Percentiles rank a stretch among this genome's conserved stretches.
Evolutionary conservation across 2,329 filamentous ascomycete species (phyloP).

Genomic region (Neopestalotiopsis sp.): DNA sequence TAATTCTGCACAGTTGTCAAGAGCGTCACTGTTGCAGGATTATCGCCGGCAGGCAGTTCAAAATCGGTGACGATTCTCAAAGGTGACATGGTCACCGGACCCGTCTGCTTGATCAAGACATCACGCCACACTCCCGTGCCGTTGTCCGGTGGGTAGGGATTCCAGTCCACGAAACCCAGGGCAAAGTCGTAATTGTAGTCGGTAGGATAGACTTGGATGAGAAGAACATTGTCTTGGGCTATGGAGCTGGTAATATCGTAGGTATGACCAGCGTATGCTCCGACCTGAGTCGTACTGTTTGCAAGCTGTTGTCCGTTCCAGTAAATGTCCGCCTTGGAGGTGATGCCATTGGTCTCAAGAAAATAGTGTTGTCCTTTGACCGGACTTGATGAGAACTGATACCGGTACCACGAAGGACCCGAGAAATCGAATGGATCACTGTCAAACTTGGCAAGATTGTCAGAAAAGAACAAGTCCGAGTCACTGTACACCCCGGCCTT

Average conservation of each 20-base stretch:
- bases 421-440: constrained; percentile 46
- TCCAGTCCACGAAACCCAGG: constrained; percentile 67
- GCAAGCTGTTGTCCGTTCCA: constrained; percentile 62
- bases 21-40: constrained; percentile 43
- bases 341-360: constrained; percentile 64
- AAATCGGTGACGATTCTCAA: constrained; percentile 53
- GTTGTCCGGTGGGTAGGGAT: constrained; percentile 65
- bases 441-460: constrained; percentile 50
- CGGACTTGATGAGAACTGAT: constrained; percentile 51
- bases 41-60: constrained; percentile 31
- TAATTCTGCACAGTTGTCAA: constrained; percentile 46
- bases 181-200: constrained; percentile 65
- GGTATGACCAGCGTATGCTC: constrained; percentile 60
- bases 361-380: constrained; percentile 49
- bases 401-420: constrained; percentile 64
- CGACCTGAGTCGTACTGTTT: constrained; percentile 53
- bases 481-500: constrained; percentile 58
- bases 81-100: constrained; percentile 51
- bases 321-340: constrained; percentile 64
- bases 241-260: constrained; percentile 59
- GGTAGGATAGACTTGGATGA: constrained; percentile 61
- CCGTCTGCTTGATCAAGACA: constrained; percentile 60
- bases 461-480: constrained; percentile 59
- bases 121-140: constrained; percentile 69
- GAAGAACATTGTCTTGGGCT: constrained; percentile 52